These are phyloP conservation scores for Pyricularia pennisetigena DNA, from an alignment of 2,329 filamentous ascomycete genomes.

Conservation along the genomic window DNA sequence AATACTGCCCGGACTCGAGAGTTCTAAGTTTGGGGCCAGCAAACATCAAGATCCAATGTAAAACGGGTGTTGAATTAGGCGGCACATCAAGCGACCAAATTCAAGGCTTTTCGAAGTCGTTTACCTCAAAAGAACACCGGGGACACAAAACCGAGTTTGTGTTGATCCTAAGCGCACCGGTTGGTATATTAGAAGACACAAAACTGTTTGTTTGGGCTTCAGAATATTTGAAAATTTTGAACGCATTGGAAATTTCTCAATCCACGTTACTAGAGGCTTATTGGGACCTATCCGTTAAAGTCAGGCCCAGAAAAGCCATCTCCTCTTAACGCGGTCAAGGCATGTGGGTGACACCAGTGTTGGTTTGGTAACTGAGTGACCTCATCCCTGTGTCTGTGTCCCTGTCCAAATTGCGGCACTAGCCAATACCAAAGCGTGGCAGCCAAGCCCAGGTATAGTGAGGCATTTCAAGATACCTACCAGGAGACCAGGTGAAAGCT, in stretches of 20 bases:
- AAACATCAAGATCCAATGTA: background rate
- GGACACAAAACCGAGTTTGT: background rate
- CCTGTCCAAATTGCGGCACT: background rate
- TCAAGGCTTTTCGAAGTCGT: background rate
- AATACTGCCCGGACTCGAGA: no score
- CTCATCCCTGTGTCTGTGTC: background rate
- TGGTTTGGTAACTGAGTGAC: background rate
- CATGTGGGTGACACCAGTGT: background rate
- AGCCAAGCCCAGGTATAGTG: background rate
- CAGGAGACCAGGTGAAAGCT: background rate
- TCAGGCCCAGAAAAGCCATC: background rate
- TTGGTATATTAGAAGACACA: no score
- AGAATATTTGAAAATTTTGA: background rate
- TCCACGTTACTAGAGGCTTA: background rate
- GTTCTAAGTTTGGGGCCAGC: background rate
- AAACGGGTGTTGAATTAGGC: background rate
- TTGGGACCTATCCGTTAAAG: background rate
- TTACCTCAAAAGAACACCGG: background rate
- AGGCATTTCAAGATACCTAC: background rate
- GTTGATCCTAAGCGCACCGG: background rate
- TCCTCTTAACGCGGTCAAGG: background rate
- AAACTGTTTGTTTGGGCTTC: no score
- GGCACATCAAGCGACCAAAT: background rate
- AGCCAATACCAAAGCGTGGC: background rate
- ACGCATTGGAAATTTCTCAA: background rate